Evolutionary conservation across 2,329 filamentous ascomycete genomes (phyloP).

Genomic region (Taxawa tesnikishii): DNA sequence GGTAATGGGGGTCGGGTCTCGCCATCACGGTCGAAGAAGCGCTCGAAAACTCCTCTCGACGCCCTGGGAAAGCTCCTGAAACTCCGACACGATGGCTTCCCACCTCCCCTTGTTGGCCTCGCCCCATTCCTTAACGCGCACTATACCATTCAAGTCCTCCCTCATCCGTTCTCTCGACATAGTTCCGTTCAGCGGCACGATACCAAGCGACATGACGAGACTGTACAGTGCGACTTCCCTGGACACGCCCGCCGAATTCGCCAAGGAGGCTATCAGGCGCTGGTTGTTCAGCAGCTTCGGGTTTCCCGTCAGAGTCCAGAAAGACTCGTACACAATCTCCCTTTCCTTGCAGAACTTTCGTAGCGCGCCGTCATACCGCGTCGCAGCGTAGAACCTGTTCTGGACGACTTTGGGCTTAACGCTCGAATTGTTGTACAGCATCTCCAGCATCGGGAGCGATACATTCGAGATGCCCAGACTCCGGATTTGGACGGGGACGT

Average conservation of each 20-base stretch:
- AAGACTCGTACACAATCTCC: conserved; percentile 44
- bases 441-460: conserved; percentile 39
- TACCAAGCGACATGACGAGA: conserved; percentile 40
- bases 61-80: too few species aligned
- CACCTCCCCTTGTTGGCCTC: too few species aligned
- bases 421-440: conserved; percentile 34
- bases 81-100: too few species aligned
- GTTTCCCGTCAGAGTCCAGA: conserved; percentile 51
- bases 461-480: conserved; percentile 66
- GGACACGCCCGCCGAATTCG: conserved; percentile 28
- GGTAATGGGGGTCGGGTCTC: too few species aligned
- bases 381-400: conserved; percentile 57
- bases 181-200: conserved; percentile 46
- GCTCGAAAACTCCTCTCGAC: too few species aligned
- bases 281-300: conserved; percentile 34
- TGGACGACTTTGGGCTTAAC: conserved; percentile 56
- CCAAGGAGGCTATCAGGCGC: conserved; percentile 40
- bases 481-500: conserved; percentile 52
- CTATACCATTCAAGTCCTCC: too few species aligned
- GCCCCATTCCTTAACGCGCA: too few species aligned
- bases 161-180: too few species aligned
- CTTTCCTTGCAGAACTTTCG: conserved; percentile 43
- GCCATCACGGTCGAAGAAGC: too few species aligned
- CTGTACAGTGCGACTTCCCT: conserved; percentile 40
- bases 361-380: conserved; percentile 47